Conservation (phyloP, 2,329 filamentous ascomycete species). For the Penicillium digitatum region DNA sequence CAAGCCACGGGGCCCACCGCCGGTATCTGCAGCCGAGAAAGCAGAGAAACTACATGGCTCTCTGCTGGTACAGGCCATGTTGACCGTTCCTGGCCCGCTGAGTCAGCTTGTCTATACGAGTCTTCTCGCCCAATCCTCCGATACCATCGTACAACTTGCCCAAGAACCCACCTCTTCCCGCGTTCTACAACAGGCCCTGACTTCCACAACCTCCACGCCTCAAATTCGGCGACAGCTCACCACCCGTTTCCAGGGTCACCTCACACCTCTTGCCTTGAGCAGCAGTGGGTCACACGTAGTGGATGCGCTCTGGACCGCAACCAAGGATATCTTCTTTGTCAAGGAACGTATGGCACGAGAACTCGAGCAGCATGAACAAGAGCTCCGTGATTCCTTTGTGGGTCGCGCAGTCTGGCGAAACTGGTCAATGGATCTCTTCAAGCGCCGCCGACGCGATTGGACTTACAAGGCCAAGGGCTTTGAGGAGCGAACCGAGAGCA, state of each 20-base stretch:
- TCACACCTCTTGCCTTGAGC: slow-evolving; percentile 59
- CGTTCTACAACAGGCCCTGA: slow-evolving; percentile 61
- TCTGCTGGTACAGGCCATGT: slow-evolving; percentile 74
- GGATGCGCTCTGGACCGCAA: slow-evolving; percentile 63
- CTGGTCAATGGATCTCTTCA: slow-evolving; percentile 70
- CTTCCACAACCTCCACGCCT: slow-evolving; percentile 49
- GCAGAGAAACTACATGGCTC: slow-evolving; percentile 70
- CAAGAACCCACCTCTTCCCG: slow-evolving; percentile 58
- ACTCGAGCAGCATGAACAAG: slow-evolving; percentile 56
- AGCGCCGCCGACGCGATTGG: slow-evolving; percentile 61
- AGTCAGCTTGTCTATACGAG: slow-evolving; percentile 68
- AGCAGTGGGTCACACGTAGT: slow-evolving; percentile 63
- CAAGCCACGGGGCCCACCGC: slow-evolving; percentile 15
- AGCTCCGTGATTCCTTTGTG: slow-evolving; percentile 60
- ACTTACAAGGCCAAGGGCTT: slow-evolving; percentile 56
- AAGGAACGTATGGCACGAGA: slow-evolving; percentile 65
- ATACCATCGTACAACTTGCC: slow-evolving; percentile 61
- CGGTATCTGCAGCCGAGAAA: slow-evolving; percentile 49
- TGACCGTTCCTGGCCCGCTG: slow-evolving; percentile 66
- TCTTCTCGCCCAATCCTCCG: slow-evolving; percentile 57
- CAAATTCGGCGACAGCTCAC: slow-evolving; percentile 62
- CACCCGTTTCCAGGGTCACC: slow-evolving; percentile 58
- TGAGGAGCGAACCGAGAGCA: slow-evolving; percentile 26
- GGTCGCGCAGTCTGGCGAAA: slow-evolving; percentile 69
- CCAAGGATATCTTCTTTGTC: slow-evolving; percentile 61